Base-by-base conservation (phyloP, 805 yeast genomes). In the Lipomyces spencermartinsiae region DNA sequence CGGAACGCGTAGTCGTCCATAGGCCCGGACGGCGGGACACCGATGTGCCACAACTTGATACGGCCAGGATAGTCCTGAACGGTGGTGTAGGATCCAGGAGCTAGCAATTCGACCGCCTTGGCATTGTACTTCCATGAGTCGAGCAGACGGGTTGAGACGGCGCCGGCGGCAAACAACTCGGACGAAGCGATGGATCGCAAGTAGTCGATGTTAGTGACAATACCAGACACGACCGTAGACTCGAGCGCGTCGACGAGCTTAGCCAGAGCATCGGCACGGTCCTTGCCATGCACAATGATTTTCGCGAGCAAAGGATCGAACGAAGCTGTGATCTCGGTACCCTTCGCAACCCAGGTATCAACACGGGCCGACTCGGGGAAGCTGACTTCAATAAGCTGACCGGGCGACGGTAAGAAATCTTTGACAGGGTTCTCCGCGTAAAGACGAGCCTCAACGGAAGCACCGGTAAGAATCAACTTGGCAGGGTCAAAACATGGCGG, bases 11-110 rank as follows among this genome's bases (percentile, higher is more conserved):
- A 93, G 69, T 88, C 86, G 80, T 94, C 99, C 98, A 94, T 95
- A 68, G 98, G 97, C 58, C 99, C 99, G 54, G 97, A 92, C 7
- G 98, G 98, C 33, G 99, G 99, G 65, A 94, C 98, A 78, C 99
- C 99, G 73, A 90, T 85, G 76, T 90, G 87, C 96, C 96, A 91
- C 68, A 84, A 78, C n/a, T 92, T 89, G 64, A 83, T 83, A 82
- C 99, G 89, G 62, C 97, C 97, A 19, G 97, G 97, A 79, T 88
- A 95, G 79, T 95, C 99, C 81, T 94, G 99, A 60, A 94, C 94
- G 2, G 97, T 91, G 49, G 98, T 94, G 80, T 92, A 92, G 55
- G 97, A 94, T 74, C 99, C 99, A 1, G 98, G 98, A 57, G 87
- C 80, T 39, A 89, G 78, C 54, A 94, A 85, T 80, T 94, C 98